These are phyloP conservation scores for Crithidia acanthocephali DNA, from an alignment of 208 protist species.

Conservation along the genomic window DNA sequence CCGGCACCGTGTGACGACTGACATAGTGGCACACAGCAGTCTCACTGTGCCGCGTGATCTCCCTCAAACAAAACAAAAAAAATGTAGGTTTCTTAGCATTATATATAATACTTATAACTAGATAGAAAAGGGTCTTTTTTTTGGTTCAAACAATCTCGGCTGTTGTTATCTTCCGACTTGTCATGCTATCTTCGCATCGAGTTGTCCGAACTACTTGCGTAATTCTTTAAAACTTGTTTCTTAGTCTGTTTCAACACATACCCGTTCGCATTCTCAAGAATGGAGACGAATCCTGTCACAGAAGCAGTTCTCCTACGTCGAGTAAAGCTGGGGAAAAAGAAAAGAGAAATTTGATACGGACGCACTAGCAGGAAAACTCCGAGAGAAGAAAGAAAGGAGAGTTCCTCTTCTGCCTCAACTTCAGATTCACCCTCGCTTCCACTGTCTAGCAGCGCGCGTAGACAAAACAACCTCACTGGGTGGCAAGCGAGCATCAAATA, in stretches of 20 bases:
- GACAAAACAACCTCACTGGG: neutral
- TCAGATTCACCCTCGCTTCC: neutral
- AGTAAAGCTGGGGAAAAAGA: neutral
- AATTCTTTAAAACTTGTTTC: neutral
- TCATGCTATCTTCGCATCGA: neutral
- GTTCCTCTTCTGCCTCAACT: neutral
- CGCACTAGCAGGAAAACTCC: too few species aligned
- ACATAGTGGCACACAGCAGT: neutral
- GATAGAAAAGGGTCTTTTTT: neutral
- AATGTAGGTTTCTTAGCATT: constrained; percentile 2
- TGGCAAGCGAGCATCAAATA: neutral
- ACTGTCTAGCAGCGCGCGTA: too few species aligned
- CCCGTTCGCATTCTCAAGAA: constrained; percentile 13
- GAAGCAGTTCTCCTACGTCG: neutral
- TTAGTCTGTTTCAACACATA: neutral
- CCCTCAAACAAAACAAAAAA: neutral
- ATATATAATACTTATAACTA: constrained; percentile 1
- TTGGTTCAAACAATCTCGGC: neutral
- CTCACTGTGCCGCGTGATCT: neutral
- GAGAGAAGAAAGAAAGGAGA: neutral
- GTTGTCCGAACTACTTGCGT: neutral
- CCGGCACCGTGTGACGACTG: too few species aligned
- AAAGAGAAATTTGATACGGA: neutral
- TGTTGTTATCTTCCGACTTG: neutral
- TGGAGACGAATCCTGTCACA: neutral